phyloP scores from a whole-genome alignment of 2,329 filamentous ascomycete genomes.

The Neurospora crassa region DNA sequence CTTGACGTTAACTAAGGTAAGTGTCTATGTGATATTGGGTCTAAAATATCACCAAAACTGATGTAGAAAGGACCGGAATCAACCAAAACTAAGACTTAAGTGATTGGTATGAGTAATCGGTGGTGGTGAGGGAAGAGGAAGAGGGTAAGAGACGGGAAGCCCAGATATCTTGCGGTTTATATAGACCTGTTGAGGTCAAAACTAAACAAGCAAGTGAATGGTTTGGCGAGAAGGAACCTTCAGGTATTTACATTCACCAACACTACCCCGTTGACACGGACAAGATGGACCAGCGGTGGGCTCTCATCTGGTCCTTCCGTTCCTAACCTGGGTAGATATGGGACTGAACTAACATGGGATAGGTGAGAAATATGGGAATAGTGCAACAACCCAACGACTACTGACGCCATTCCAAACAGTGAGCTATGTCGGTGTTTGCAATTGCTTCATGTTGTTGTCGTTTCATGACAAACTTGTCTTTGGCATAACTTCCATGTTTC shows the following conservation, averaged over 20 bases:
- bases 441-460: background rate
- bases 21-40: background rate
- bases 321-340: background rate
- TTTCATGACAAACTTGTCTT: background rate
- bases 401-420: no score
- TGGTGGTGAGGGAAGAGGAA: background rate
- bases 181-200: background rate
- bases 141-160: background rate
- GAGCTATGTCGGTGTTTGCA: no score
- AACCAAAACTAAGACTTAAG: background rate
- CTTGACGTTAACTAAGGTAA: background rate
- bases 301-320: background rate
- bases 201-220: background rate
- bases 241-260: background rate
- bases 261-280: background rate
- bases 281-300: background rate
- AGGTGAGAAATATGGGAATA: background rate
- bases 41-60: background rate
- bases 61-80: background rate
- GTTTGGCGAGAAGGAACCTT: background rate
- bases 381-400: no score
- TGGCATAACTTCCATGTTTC: no score
- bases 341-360: background rate
- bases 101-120: background rate
- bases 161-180: background rate